phyloP scores from a whole-genome alignment of 768 basidiomycete species.

The Leccinellum albellum region DNA sequence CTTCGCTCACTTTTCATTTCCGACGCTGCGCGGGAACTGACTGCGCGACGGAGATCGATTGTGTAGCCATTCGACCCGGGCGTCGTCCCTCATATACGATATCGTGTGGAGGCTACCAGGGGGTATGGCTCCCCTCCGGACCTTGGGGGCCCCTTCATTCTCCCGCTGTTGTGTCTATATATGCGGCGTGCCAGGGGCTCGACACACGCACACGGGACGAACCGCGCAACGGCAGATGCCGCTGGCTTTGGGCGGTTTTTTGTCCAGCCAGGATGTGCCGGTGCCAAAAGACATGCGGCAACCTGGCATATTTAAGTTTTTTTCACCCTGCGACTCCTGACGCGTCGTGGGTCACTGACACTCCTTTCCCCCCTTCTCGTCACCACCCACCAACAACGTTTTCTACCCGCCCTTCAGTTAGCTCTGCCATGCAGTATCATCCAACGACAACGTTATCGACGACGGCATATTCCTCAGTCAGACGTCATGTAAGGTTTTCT shows the following conservation, averaged over 20 bases:
- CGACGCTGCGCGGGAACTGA: slow-evolving; percentile 8
- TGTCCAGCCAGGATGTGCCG: slow-evolving; percentile 1
- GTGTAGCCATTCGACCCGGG: background rate
- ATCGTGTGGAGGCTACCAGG: slow-evolving; percentile 13
- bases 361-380: slow-evolving; percentile 7
- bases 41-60: slow-evolving; percentile 1
- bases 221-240: slow-evolving; percentile 8
- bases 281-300: slow-evolving; percentile 11
- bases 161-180: background rate
- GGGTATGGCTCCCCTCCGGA: slow-evolving; percentile 3
- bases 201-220: slow-evolving; percentile 11
- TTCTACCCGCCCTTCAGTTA: background rate
- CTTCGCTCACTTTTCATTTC: slow-evolving; percentile 19
- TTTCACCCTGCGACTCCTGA: slow-evolving; percentile 2
- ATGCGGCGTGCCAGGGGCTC: slow-evolving; percentile 20
- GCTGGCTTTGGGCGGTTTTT: slow-evolving; percentile 18
- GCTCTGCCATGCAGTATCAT: slow-evolving; percentile 11
- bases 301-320: slow-evolving; percentile 22
- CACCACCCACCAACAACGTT: slow-evolving; percentile 9
- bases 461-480: slow-evolving; percentile 13
- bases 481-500: slow-evolving; percentile 21
- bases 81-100: background rate
- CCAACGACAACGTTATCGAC: slow-evolving; percentile 8
- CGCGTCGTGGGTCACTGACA: slow-evolving; percentile 9
- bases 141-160: slow-evolving; percentile 8